Evolutionary conservation across 2,329 filamentous ascomycete genomes (phyloP).

Genomic region (Diaporthe longicolla): DNA sequence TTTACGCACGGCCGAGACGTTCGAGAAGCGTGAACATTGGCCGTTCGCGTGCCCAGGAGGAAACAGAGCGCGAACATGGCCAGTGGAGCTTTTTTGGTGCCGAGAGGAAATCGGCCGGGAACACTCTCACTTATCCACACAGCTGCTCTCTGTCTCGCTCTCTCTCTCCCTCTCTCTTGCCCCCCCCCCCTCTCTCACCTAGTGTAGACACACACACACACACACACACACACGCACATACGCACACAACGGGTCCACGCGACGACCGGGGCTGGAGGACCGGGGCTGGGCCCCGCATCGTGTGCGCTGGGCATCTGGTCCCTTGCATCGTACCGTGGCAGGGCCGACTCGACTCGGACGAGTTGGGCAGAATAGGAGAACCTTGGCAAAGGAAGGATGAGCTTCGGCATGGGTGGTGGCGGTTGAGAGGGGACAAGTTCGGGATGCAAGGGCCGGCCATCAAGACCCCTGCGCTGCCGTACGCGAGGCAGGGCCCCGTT

Average conservation of each 20-base stretch:
- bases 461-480: conserved; percentile 20
- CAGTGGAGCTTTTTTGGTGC: conserved; percentile 7
- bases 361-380: conserved; percentile 27
- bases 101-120: conserved; percentile 6
- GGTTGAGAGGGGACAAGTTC: conserved; percentile 24
- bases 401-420: conserved; percentile 17
- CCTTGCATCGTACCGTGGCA: conserved; percentile 27
- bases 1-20: conserved; percentile 26
- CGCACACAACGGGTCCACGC: conserved; percentile 9
- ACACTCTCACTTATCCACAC: background rate
- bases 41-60: conserved; percentile 18
- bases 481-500: conserved; percentile 24
- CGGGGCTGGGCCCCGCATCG: conserved; percentile 21
- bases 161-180: background rate
- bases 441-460: conserved; percentile 25
- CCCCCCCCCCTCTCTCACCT: too few relatives aligned
- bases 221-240: background rate
- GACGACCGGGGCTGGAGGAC: conserved; percentile 5
- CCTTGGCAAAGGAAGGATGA: conserved; percentile 20
- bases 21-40: conserved; percentile 29
- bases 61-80: conserved; percentile 6
- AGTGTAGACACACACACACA: too few relatives aligned
- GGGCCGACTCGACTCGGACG: conserved; percentile 28
- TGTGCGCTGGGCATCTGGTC: conserved; percentile 16
- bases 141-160: too few relatives aligned